A percentile compares a stretch with the other conserved stretches of the same genome.
Evolutionary conservation across 2,329 filamentous ascomycete genomes (phyloP).

Genomic region (Fusarium austroafricanum): DNA sequence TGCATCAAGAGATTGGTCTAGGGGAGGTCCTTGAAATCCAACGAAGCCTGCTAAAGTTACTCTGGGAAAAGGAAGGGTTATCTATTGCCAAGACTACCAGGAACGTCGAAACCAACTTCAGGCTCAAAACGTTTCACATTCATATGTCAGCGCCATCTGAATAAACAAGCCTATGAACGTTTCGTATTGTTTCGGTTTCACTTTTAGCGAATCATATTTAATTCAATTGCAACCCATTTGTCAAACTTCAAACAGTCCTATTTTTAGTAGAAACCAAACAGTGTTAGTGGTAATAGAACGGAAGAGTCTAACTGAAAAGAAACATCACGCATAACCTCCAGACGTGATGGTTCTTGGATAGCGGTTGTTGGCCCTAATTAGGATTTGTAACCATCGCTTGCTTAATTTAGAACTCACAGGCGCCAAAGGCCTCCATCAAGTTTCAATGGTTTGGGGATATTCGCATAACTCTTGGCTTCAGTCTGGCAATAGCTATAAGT

Average conservation of each 20-base stretch:
- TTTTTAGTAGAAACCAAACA: conserved; percentile 14
- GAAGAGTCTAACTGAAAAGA: not conserved
- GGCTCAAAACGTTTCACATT: not conserved
- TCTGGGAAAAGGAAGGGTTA: too few species aligned
- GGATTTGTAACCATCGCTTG: not conserved
- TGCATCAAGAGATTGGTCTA: too few species aligned
- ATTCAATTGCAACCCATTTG: not conserved
- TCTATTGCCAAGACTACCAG: too few species aligned
- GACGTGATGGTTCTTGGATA: not conserved
- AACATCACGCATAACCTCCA: not conserved
- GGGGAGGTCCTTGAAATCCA: too few species aligned
- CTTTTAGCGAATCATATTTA: not conserved
- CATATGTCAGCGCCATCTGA: not conserved
- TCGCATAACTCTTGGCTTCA: conserved; percentile 10
- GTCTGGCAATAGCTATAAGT: not conserved
- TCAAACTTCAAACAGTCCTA: conserved; percentile 3
- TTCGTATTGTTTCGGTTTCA: not conserved
- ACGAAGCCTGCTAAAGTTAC: too few species aligned
- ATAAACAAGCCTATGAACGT: not conserved
- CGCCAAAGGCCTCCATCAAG: not conserved
- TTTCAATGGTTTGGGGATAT: not conserved
- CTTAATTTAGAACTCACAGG: not conserved
- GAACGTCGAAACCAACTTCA: not conserved
- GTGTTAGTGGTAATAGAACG: not conserved
- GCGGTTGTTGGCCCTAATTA: not conserved